Evolutionary conservation across 2,329 filamentous ascomycete species (phyloP), one percentile per base, ranked within the genome.

Genomic region (Microcera coccophila): DNA sequence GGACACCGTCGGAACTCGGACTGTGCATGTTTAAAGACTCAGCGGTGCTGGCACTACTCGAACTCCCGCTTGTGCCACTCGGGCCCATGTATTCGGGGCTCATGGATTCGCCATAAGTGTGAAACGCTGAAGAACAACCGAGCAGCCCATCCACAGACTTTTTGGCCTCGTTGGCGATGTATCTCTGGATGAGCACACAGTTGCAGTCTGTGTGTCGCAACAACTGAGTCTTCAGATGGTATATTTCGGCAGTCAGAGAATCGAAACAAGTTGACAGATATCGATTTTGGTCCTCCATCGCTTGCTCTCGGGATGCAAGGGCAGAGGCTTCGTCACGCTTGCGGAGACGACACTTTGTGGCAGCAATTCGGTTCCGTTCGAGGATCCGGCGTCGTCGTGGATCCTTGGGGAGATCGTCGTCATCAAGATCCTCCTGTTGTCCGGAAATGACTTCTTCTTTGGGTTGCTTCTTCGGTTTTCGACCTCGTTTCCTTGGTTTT

Each of bases 321-420:
- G 58, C 58, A 2, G 55, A 60, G 19, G 59, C 57, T 40, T 63
- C 56, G 37, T 60, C 58, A 15, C 61, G 54, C 45, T 62, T 63
- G 5, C 61, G 47, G 11, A 54, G 40, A n/a, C 61, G 61, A 37
- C 60, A 63, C 37, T 62, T 62, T 10, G 58, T 63, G 16, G 61
- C 61, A 8, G 61, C 61, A 17, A 62, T 53, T 38, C 61, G 52
- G 39, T 63, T 63, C 9, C 61, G 61, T 44, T 63, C 61, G 17
- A 63, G 50, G 22, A 60, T 57, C 10, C 51, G 58, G 32, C 53
- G 47, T 12, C 57, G 53, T 11, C 52, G 49, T 10, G 54, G 53
- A 9, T 59, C 56, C 28, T 45, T 58, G 17, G 54, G 50, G 14
- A 50, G 40, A 8, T 48, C 48, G 11, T 49, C 48, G 11, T 55